A percentile compares a stretch with the other conserved stretches of the same genome.
Conservation (phyloP, 805 yeast genomes). For the Deakozyma indianensis region DNA sequence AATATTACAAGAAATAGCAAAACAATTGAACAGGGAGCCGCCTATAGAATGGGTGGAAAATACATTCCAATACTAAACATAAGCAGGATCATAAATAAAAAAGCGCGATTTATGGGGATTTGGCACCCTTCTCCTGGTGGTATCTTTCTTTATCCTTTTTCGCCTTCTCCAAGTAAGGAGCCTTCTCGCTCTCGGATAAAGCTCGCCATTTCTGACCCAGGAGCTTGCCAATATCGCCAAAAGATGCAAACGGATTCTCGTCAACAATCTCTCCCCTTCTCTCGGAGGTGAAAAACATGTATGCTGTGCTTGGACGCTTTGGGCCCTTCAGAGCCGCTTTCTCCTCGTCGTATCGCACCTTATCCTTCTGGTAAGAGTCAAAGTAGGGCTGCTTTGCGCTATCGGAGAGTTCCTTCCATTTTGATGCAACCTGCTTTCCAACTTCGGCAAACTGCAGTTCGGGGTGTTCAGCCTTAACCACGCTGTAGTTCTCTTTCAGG, state of each 20-base stretch:
- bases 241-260: conserved; percentile 91
- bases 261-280: conserved; percentile 91
- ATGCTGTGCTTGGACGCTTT: conserved; percentile 94
- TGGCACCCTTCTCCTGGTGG: conserved; percentile 91
- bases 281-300: conserved; percentile 98
- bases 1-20: too few relatives aligned
- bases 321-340: conserved; percentile 72
- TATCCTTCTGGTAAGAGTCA: conserved; percentile 86
- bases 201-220: conserved; percentile 97
- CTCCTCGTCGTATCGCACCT: conserved; percentile 76
- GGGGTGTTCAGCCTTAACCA: conserved; percentile 91
- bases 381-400: conserved; percentile 85
- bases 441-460: conserved; percentile 89
- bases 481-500: conserved; percentile 94
- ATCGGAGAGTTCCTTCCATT: conserved; percentile 81
- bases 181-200: conserved; percentile 64
- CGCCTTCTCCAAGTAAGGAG: conserved; percentile 86
- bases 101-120: too few relatives aligned
- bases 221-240: conserved; percentile 85
- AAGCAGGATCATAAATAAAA: too few relatives aligned
- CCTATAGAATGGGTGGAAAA: too few relatives aligned
- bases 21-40: too few relatives aligned
- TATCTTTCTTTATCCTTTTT: conserved; percentile 95
- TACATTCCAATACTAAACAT: too few relatives aligned
- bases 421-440: conserved; percentile 89